Percentiles rank a stretch among this genome's conserved stretches.
Conservation (phyloP, 768 basidiomycete genomes). For the Lentinula edodes region DNA sequence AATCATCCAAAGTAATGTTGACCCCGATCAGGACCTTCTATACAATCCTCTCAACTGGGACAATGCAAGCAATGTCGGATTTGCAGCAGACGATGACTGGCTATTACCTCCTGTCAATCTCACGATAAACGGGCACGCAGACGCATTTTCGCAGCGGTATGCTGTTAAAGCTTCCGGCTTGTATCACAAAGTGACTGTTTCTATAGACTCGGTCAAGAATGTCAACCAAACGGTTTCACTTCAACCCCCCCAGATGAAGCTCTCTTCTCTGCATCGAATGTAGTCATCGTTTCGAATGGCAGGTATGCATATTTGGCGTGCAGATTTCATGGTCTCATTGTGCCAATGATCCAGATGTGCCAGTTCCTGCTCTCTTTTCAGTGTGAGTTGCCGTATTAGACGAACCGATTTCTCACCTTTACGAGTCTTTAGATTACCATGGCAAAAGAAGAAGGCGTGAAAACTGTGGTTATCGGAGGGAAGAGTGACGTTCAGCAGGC, state of each 20-base stretch:
- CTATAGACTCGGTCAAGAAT: conserved; percentile 39
- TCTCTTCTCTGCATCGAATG: conserved; percentile 43
- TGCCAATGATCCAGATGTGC: conserved; percentile 29
- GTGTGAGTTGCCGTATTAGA: conserved; percentile 17
- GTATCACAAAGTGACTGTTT: not conserved
- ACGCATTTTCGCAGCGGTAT: conserved; percentile 39
- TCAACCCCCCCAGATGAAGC: conserved; percentile 33
- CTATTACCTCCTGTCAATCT: conserved; percentile 25
- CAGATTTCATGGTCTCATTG: not conserved
- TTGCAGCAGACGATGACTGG: conserved; percentile 28
- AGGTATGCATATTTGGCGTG: conserved; percentile 21
- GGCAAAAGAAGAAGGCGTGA: conserved; percentile 52
- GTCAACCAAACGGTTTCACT: conserved; percentile 27
- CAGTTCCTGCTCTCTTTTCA: conserved; percentile 43
- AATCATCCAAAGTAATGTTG: conserved; percentile 19
- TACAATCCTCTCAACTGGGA: conserved; percentile 28
- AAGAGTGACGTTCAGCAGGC: conserved; percentile 40
- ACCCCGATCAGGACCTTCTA: conserved; percentile 22
- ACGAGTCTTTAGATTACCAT: conserved; percentile 44
- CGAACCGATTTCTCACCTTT: not conserved
- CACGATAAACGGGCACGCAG: conserved; percentile 28
- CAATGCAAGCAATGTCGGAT: conserved; percentile 25
- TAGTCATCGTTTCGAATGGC: conserved; percentile 55
- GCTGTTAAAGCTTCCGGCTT: not conserved
- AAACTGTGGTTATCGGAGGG: conserved; percentile 55